These are phyloP conservation scores for Carallia brachiata DNA, from an alignment of 345 rosid species.

Conservation along the genomic window DNA sequence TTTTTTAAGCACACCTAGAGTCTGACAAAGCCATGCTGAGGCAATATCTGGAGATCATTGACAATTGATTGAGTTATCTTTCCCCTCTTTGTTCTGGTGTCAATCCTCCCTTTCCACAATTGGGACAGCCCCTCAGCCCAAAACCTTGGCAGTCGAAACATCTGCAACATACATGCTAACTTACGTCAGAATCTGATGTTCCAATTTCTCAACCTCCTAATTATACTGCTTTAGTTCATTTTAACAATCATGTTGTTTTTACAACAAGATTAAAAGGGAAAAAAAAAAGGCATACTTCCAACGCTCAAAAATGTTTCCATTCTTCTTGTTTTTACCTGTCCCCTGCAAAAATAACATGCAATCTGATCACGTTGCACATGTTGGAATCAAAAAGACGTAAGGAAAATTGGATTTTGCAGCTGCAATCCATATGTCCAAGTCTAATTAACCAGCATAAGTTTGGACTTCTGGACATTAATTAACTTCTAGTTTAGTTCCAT, in stretches of 20 bases:
- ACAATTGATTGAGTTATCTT: neutral
- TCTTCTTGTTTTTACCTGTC: constrained; percentile 73
- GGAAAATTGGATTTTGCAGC: neutral
- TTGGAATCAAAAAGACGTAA: neutral
- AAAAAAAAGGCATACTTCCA: constrained; percentile 60
- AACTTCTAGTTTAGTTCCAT: no score
- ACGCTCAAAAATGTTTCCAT: constrained; percentile 79
- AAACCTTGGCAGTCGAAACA: constrained; percentile 88
- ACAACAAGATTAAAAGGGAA: no score
- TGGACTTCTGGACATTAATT: no score
- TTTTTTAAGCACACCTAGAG: no score
- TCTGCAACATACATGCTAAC: constrained; percentile 27
- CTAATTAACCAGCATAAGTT: no score
- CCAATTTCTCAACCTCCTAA: neutral
- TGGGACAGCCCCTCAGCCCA: constrained; percentile 69
- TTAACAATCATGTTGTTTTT: neutral
- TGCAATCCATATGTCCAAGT: no score
- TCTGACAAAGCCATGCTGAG: no score
- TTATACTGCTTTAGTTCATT: neutral
- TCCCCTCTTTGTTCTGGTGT: constrained; percentile 11
- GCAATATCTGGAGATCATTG: no score
- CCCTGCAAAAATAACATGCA: constrained; percentile 34
- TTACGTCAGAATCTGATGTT: neutral
- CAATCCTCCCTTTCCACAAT: constrained; percentile 69
- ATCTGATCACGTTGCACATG: neutral